Base-by-base conservation (phyloP, 768 basidiomycete species). In the Hebeloma cylindrosporum region DNA sequence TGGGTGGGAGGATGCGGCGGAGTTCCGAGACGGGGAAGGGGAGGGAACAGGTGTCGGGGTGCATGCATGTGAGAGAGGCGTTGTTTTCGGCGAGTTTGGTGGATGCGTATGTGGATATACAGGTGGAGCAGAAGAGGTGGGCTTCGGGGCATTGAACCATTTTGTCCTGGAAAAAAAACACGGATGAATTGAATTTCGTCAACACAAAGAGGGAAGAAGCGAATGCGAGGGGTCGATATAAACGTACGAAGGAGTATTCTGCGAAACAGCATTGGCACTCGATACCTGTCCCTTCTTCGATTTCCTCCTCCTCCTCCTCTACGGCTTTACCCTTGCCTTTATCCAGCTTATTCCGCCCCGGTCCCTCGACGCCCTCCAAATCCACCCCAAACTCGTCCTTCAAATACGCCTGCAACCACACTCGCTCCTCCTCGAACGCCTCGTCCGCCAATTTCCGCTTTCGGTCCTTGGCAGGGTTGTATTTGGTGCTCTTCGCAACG, bases 231-330 rank as follows among this genome's bases (percentile, higher is more conserved):
- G 21, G 35, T 38, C 9, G 14, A 33, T 4, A 18, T 45, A 9
- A 25, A 47, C 88, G 45, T 61, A 90, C 88, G 64, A 88, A 85
- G 3, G 82, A 62, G 49, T 83, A 88, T 8, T 66, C 72, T 3
- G 77, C 67, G 58, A 93, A 95, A 64, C 93, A 96, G 56, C 92
- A 94, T 9, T 85, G 87, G 56, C 93, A 94, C 56, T 93, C 90
- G 26, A 93, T 80, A 2, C 83, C 86, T 38, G 71, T 77, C 6
- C 73, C 74, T 6, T 63, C 70, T 23, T 75, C 79, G 14, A 72
- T 68, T 18, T 61, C 56, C 0, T 72, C 73, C n/a, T 70, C 61
- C 28, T 40, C 57, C 0, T 73, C 73, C 11, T 70, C 60, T 29
- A 37, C 50, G 26, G 65, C 59, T 32, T 68, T 63, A 17, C 65